Evolutionary conservation across 2,329 filamentous ascomycete species (phyloP).

Genomic region (Colletotrichum theobromicola): DNA sequence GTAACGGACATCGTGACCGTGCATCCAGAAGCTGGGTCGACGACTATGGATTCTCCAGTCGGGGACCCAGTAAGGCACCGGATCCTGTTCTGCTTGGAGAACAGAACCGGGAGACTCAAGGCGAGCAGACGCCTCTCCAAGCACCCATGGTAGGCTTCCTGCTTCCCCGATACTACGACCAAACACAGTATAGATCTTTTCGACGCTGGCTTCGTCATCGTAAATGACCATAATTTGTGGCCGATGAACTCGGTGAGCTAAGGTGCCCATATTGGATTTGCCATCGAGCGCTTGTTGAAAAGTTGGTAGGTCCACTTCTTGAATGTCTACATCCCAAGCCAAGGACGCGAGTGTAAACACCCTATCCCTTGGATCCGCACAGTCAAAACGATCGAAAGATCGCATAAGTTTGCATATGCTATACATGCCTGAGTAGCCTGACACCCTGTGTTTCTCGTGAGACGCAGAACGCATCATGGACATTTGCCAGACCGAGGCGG

Average conservation of each 20-base stretch:
- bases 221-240: neutral
- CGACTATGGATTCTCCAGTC: neutral
- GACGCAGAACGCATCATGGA: neutral
- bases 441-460: no score
- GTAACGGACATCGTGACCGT: neutral
- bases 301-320: neutral
- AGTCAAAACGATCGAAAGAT: neutral
- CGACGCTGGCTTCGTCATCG: neutral
- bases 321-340: neutral
- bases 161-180: neutral
- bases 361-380: neutral
- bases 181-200: neutral
- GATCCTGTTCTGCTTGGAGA: rapidly evolving
- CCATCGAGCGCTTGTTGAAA: rapidly evolving
- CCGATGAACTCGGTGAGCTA: neutral
- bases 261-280: neutral
- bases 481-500: neutral
- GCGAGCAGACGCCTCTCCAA: neutral
- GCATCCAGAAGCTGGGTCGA: neutral
- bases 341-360: neutral
- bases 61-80: neutral
- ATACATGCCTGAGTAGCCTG: no score
- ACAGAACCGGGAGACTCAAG: neutral
- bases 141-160: neutral
- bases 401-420: neutral